Evolutionary conservation across 2,329 filamentous ascomycete genomes (phyloP).

Genomic region (Fusarium nygamai): DNA sequence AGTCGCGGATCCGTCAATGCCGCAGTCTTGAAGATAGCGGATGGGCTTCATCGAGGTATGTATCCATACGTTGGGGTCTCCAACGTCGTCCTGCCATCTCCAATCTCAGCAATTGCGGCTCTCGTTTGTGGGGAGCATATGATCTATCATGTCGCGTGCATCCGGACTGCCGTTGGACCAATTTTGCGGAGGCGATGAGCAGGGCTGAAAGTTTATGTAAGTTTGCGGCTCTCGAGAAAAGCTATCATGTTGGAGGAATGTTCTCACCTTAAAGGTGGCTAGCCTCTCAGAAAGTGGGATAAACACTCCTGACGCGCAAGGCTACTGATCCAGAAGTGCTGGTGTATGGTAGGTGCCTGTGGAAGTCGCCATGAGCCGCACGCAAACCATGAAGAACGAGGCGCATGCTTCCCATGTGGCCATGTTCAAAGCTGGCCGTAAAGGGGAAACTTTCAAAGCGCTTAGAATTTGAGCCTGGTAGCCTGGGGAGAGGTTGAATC

Average conservation of each 20-base stretch:
- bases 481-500: slow-evolving; percentile 8
- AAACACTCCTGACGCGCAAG: neutral
- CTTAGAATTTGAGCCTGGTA: slow-evolving; percentile 4
- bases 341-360: neutral
- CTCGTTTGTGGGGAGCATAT: slow-evolving; percentile 27
- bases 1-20: slow-evolving; percentile 32
- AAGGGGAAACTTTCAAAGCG: neutral
- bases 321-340: neutral
- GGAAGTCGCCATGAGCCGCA: neutral
- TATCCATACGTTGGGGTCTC: neutral
- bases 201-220: slow-evolving; percentile 8
- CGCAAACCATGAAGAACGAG: neutral
- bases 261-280: neutral
- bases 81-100: slow-evolving; percentile 1
- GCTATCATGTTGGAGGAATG: neutral
- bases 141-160: slow-evolving; percentile 22
- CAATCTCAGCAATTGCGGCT: slow-evolving; percentile 38
- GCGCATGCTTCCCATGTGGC: slow-evolving; percentile 4
- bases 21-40: slow-evolving; percentile 1
- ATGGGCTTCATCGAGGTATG: slow-evolving; percentile 5
- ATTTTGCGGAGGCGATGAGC: neutral
- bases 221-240: slow-evolving; percentile 8
- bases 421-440: neutral
- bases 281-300: neutral
- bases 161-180: neutral